phyloP scores from a whole-genome alignment of 768 basidiomycete genomes.

The Leccinum olivaceopallidum region DNA sequence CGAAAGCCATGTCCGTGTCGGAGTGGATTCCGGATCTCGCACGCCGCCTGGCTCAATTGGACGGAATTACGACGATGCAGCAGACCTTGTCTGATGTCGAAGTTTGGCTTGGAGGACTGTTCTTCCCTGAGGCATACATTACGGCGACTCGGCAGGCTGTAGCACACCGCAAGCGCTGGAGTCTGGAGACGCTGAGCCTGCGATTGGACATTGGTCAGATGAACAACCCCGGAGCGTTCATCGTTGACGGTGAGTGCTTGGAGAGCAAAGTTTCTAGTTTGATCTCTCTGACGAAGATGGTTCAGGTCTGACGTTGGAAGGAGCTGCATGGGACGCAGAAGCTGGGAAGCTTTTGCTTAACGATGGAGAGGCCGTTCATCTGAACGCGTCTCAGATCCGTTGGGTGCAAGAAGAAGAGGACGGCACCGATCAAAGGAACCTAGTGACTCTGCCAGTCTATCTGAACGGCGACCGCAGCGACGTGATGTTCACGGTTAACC shows the following conservation, averaged over 20 bases:
- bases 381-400: slow-evolving; percentile 80
- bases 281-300: slow-evolving; percentile 8
- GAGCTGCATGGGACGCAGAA: slow-evolving; percentile 67
- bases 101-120: slow-evolving; percentile 92
- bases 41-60: slow-evolving; percentile 80
- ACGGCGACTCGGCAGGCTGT: slow-evolving; percentile 96
- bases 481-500: slow-evolving; percentile 85
- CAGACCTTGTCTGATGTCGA: slow-evolving; percentile 68
- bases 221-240: slow-evolving; percentile 77
- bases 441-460: slow-evolving; percentile 89
- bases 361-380: slow-evolving; percentile 76
- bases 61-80: slow-evolving; percentile 52
- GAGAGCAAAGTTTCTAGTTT: not conserved
- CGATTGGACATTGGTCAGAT: slow-evolving; percentile 80
- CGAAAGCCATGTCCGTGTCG: slow-evolving; percentile 76
- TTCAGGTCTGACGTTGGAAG: slow-evolving; percentile 83
- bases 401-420: slow-evolving; percentile 72
- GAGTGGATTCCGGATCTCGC: slow-evolving; percentile 85
- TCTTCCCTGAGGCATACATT: slow-evolving; percentile 96
- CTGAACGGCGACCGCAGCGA: slow-evolving; percentile 88
- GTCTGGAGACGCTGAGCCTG: slow-evolving; percentile 83
- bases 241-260: slow-evolving; percentile 76
- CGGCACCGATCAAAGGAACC: slow-evolving; percentile 28
- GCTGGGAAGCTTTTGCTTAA: slow-evolving; percentile 74
- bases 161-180: slow-evolving; percentile 90